Base-by-base conservation (phyloP, 1,139 yeast species). In the Sugiyamaella xylanicola region DNA sequence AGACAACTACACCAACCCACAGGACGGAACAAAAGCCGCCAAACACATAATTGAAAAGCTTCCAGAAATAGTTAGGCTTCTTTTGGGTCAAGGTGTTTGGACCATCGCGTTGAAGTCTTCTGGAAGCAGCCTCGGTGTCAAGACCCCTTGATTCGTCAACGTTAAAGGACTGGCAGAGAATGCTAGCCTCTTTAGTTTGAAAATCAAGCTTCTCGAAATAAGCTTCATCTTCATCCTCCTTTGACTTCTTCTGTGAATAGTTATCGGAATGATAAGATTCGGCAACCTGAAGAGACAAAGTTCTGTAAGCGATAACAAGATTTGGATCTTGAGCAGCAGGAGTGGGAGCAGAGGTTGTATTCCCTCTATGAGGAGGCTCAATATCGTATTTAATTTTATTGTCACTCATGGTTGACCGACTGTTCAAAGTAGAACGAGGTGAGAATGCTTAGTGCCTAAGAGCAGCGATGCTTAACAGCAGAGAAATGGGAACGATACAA, bases 1-100 rank as follows among this genome's bases (percentile, higher is more conserved):
- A 77, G 41, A 80, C 68, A n/a, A 79, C 65, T 52, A 80, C 82
- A 59, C 79, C 81, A 44, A 70, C 65, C 58, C 78, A 65, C 47
- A 80, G 69, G 49, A 80, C 66, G 0, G 72, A 62, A 40, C 84
- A 82, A 63, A 80, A 80, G 1, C 84, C 83, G 54, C 83, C 82
- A 68, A 80, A 80, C 53, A 76, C 68, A 63, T 80, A 77, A 56
- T 69, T 60, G 50, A 77, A 69, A 2, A 75, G 54, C 60, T 72
- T 75, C 61, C 64, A 71, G 36, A 70, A 53, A 53, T 72, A 64
- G 29, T 74, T 71, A 2, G 56, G 57, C 48, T 56, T 55, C 9
- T 78, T 78, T 54, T 74, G 74, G n/a, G 75, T 65, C 53, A 76
- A 77, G 48, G 68, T 61, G 57, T 79, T 79, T 2, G 57, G 56